phyloP scores from a whole-genome alignment of 192 early-diverging fungal genomes.

The Ramicandelaber brevisporus region DNA sequence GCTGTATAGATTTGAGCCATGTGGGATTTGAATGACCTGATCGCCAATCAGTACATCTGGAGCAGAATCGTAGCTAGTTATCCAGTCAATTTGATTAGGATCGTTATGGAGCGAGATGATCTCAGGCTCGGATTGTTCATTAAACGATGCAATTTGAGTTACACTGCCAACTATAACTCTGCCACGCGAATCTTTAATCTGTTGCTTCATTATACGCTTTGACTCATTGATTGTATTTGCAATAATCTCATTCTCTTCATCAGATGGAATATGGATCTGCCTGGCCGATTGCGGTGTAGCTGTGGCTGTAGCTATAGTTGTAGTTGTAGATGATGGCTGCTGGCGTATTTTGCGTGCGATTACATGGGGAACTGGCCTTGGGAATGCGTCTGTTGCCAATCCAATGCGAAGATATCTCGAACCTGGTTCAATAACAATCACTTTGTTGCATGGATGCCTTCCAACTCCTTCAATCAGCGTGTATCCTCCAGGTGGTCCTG shows the following conservation, averaged over 20 bases:
- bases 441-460: slow-evolving; percentile 22
- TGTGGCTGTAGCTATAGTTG: too few relatives aligned
- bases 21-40: slow-evolving; percentile 7
- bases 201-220: too few relatives aligned
- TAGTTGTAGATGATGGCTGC: too few relatives aligned
- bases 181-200: too few relatives aligned
- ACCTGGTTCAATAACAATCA: slow-evolving; percentile 69
- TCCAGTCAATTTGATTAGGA: slow-evolving; percentile 77
- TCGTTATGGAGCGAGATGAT: slow-evolving; percentile 72
- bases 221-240: too few relatives aligned
- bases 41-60: slow-evolving; percentile 7
- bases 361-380: slow-evolving; percentile 47
- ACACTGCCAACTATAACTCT: too few relatives aligned
- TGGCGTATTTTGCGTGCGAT: slow-evolving; percentile 51
- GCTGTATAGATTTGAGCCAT: slow-evolving; percentile 8
- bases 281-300: too few relatives aligned
- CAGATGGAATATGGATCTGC: too few relatives aligned
- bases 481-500: too few relatives aligned
- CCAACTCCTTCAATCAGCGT: too few relatives aligned
- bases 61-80: slow-evolving; percentile 2
- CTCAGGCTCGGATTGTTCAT: slow-evolving; percentile 30
- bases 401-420: slow-evolving; percentile 64
- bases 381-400: slow-evolving; percentile 54
- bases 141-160: slow-evolving; percentile 49
- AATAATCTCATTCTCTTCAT: too few relatives aligned